Conservation (phyloP, 2,329 filamentous ascomycete genomes). For the Tolypocladium album region DNA sequence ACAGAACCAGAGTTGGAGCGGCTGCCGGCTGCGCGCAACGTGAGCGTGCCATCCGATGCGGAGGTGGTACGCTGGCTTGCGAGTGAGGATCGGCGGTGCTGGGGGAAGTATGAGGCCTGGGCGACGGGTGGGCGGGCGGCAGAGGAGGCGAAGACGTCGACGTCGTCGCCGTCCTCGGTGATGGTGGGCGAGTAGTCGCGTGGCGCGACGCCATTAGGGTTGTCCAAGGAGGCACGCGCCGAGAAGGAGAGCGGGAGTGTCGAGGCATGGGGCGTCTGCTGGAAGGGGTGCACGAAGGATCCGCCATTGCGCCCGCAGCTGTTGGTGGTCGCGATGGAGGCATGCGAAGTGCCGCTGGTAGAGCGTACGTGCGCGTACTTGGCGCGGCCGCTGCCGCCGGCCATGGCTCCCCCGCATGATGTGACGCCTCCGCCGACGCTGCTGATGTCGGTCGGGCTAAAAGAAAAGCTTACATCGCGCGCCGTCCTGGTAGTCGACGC, state of each 20-base stretch:
- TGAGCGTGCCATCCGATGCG: slow-evolving; percentile 19
- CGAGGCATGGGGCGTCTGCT: slow-evolving; percentile 50
- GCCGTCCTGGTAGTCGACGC: slow-evolving; percentile 4
- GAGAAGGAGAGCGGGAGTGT: slow-evolving; percentile 49
- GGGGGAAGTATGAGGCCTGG: slow-evolving; percentile 7
- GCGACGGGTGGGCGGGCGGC: neutral
- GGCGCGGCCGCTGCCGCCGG: slow-evolving; percentile 3
- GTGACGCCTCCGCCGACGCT: slow-evolving; percentile 4
- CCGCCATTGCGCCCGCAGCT: slow-evolving; percentile 33
- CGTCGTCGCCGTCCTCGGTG: slow-evolving; percentile 39
- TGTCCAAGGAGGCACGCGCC: slow-evolving; percentile 38
- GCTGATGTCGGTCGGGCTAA: slow-evolving; percentile 23
- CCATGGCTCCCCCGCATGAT: neutral
- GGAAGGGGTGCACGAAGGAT: slow-evolving; percentile 52
- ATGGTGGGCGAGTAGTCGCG: slow-evolving; percentile 46
- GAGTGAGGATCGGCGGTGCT: slow-evolving; percentile 17
- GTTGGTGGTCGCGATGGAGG: slow-evolving; percentile 42
- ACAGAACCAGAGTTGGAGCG: slow-evolving; percentile 16
- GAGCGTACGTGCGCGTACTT: slow-evolving; percentile 47
- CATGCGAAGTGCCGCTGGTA: slow-evolving; percentile 46
- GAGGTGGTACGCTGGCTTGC: slow-evolving; percentile 23
- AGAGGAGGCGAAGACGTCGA: slow-evolving; percentile 10
- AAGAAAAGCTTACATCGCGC: slow-evolving; percentile 36
- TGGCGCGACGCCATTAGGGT: slow-evolving; percentile 17
- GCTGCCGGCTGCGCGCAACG: slow-evolving; percentile 12